A percentile compares a stretch with the other conserved stretches of the same genome.
Conservation (phyloP, 495 filamentous ascomycete genomes). For the Penicillium daleae region DNA sequence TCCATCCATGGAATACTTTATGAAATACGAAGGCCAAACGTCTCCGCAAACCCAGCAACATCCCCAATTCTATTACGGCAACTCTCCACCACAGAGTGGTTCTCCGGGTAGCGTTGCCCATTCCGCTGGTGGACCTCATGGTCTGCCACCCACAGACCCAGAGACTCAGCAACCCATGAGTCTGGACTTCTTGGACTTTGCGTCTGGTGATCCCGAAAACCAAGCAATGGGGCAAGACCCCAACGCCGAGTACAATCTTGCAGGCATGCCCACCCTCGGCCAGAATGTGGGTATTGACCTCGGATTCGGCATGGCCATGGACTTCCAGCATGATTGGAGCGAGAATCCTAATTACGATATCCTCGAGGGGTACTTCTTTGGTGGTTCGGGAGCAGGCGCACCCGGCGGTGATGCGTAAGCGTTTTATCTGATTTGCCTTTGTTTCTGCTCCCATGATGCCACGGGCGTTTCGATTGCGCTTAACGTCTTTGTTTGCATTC, state of each 20-base stretch:
- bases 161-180: constrained; percentile 39
- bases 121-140: constrained; percentile 24
- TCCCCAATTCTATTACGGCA: constrained; percentile 43
- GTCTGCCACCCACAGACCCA: constrained; percentile 27
- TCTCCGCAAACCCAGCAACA: constrained; percentile 35
- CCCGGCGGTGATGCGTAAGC: constrained; percentile 32
- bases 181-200: constrained; percentile 49
- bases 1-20: constrained; percentile 46
- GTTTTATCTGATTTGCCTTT: constrained; percentile 6
- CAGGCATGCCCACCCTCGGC: constrained; percentile 35
- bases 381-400: constrained; percentile 47
- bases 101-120: constrained; percentile 39
- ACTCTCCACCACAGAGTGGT: constrained; percentile 46
- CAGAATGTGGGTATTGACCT: constrained; percentile 64
- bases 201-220: constrained; percentile 31
- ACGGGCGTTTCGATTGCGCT: neutral
- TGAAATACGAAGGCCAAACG: constrained; percentile 40
- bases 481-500: neutral
- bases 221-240: constrained; percentile 36
- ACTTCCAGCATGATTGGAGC: constrained; percentile 77
- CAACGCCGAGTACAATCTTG: constrained; percentile 36
- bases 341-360: constrained; percentile 81
- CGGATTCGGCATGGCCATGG: constrained; percentile 75
- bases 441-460: neutral
- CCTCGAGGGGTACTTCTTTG: constrained; percentile 93